Conservation (phyloP, 306 rosid species). For the Pterocarpus santalinus region DNA sequence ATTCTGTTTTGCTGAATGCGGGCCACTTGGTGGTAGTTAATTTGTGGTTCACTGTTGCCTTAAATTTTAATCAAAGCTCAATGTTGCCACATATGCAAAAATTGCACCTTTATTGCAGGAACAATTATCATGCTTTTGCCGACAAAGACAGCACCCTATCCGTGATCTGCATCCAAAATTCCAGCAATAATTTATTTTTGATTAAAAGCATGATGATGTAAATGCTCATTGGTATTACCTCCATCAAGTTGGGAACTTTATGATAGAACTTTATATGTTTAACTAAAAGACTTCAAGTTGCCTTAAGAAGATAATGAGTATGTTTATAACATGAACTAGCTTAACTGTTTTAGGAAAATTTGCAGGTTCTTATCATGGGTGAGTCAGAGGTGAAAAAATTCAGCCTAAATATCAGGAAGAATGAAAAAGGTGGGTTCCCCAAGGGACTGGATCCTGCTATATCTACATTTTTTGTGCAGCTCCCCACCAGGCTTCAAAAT, state of each 20-base stretch:
- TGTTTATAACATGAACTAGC: neutral
- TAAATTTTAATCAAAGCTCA: too few relatives aligned
- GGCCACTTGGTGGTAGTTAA: too few relatives aligned
- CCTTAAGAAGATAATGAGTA: slow-evolving; percentile 1
- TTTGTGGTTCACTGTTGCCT: too few relatives aligned
- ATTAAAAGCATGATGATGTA: neutral
- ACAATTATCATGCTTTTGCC: too few relatives aligned
- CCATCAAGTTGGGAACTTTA: slow-evolving; percentile 33
- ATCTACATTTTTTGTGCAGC: slow-evolving; percentile 70
- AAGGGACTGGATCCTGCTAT: slow-evolving; percentile 58
- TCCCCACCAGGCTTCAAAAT: slow-evolving; percentile 75
- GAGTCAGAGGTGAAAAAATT: slow-evolving; percentile 58
- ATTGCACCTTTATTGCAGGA: too few relatives aligned
- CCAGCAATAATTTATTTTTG: slow-evolving; percentile 3
- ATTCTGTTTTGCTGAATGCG: too few relatives aligned
- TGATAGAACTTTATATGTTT: neutral
- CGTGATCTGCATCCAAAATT: neutral
- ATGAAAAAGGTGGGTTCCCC: slow-evolving; percentile 52
- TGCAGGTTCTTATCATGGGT: slow-evolving; percentile 63
- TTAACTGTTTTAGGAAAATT: slow-evolving; percentile 36
- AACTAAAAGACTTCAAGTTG: neutral
- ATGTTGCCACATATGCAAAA: too few relatives aligned
- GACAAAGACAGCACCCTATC: neutral
- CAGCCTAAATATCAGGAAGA: slow-evolving; percentile 54
- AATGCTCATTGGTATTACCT: neutral